A percentile compares a stretch with the other conserved stretches of the same genome.
Conservation (phyloP, 805 yeast genomes). For the Wickerhamiella sergipiensis region DNA sequence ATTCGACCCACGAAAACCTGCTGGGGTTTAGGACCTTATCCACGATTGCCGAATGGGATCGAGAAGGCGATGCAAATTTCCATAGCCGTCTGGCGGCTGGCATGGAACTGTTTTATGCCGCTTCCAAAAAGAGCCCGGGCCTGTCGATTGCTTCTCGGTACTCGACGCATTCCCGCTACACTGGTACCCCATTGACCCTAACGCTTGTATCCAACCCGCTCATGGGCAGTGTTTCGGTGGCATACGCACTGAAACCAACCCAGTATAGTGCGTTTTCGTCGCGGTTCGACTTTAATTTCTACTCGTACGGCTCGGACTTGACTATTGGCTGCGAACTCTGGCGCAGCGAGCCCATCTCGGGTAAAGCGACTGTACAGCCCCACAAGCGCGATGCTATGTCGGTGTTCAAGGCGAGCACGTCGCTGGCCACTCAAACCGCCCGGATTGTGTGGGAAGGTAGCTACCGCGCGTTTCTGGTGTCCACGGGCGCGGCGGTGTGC, state of each 20-base stretch:
- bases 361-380: background rate
- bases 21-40: slow-evolving; percentile 71
- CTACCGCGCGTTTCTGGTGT: slow-evolving; percentile 60
- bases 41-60: slow-evolving; percentile 35
- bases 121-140: slow-evolving; percentile 76
- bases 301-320: slow-evolving; percentile 78
- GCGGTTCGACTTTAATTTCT: slow-evolving; percentile 76
- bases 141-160: slow-evolving; percentile 74
- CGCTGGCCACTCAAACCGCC: slow-evolving; percentile 46
- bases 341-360: slow-evolving; percentile 29
- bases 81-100: slow-evolving; percentile 59
- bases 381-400: slow-evolving; percentile 27
- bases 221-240: slow-evolving; percentile 75
- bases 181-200: slow-evolving; percentile 82
- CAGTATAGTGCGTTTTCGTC: slow-evolving; percentile 61
- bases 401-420: slow-evolving; percentile 61
- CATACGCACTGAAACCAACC: slow-evolving; percentile 74
- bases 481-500: slow-evolving; percentile 42
- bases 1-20: slow-evolving; percentile 71
- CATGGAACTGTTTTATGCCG: slow-evolving; percentile 80
- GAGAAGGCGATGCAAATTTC: slow-evolving; percentile 8
- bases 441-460: slow-evolving; percentile 81
- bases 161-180: slow-evolving; percentile 69
- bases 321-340: slow-evolving; percentile 79
- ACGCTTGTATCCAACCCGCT: slow-evolving; percentile 80